These are phyloP conservation scores for Pluteus cervinus DNA, from an alignment of 768 basidiomycete species.

Conservation along the genomic window DNA sequence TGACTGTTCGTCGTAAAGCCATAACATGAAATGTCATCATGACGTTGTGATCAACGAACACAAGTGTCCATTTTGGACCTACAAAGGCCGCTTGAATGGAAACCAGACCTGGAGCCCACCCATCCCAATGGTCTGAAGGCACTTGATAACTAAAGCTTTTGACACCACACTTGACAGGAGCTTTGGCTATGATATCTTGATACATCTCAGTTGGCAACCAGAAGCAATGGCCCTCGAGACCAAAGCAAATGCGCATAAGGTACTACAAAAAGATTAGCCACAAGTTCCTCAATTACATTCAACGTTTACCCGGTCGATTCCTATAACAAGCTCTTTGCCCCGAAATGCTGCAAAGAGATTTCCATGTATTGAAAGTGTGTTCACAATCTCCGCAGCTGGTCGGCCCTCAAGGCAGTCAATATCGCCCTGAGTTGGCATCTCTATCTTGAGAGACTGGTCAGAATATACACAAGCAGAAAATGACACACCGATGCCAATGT, in stretches of 20 bases:
- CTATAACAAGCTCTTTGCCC: constrained; percentile 1
- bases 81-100: neutral
- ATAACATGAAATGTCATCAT: constrained; percentile 10
- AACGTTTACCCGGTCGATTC: neutral
- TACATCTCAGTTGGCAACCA: neutral
- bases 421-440: no score
- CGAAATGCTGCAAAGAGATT: no score
- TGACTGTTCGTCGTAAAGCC: constrained; percentile 1
- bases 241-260: neutral
- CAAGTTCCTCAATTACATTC: neutral
- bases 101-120: no score
- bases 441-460: no score
- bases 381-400: no score
- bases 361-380: no score
- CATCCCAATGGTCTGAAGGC: neutral
- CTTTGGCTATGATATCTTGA: neutral
- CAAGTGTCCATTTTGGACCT: constrained; percentile 5
- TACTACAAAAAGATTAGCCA: neutral
- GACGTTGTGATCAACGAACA: constrained; percentile 10
- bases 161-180: neutral
- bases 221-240: neutral
- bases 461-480: no score
- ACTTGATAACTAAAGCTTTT: neutral
- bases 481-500: no score
- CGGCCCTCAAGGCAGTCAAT: no score